These are phyloP conservation scores for Spatholobus suberectus DNA, from an alignment of 306 rosid species.

Conservation along the genomic window DNA sequence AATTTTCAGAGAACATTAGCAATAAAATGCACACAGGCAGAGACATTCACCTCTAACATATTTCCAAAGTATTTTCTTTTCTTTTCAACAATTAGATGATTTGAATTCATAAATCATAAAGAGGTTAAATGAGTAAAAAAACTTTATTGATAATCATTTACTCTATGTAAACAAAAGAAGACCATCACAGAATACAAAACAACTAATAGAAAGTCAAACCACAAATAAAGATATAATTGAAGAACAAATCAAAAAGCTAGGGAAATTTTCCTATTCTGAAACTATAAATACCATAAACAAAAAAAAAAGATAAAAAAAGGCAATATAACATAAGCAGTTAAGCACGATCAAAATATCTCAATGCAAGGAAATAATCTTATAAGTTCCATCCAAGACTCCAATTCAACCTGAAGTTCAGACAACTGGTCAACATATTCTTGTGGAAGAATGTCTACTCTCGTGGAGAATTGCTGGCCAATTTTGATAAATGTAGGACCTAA, in stretches of 20 bases:
- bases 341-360: constrained; percentile 18
- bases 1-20: background rate
- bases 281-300: constrained; percentile 10
- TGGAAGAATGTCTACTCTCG: constrained; percentile 97
- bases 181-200: background rate
- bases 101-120: constrained; percentile 2
- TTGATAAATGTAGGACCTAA: constrained; percentile 98
- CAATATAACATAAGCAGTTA: constrained; percentile 32
- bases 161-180: background rate
- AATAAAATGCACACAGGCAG: background rate
- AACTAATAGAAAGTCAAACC: constrained; percentile 12
- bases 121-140: background rate
- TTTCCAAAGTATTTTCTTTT: background rate
- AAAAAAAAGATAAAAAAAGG: background rate
- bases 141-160: background rate
- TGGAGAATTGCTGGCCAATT: constrained; percentile 99
- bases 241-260: background rate
- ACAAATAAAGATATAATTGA: background rate
- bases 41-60: background rate
- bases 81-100: constrained; percentile 4
- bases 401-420: constrained; percentile 94
- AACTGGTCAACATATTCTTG: constrained; percentile 97
- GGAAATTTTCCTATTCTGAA: background rate
- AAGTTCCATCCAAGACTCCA: constrained; percentile 32
- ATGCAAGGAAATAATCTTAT: constrained; percentile 22